Conservation (phyloP, 2,329 filamentous ascomycete genomes). For the Ploettnerulaceae sp. region DNA sequence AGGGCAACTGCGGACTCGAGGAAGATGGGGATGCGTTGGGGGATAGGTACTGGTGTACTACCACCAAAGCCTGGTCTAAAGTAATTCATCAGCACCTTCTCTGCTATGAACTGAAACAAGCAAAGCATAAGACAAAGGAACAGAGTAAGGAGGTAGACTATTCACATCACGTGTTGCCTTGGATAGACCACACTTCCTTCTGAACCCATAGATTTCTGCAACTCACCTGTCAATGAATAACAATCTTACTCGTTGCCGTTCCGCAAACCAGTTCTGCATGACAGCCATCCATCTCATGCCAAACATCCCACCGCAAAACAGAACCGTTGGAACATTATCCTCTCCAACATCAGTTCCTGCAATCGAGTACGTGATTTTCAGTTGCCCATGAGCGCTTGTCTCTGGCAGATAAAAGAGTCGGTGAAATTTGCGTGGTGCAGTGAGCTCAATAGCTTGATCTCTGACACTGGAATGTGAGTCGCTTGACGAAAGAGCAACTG, state of each 20-base stretch:
- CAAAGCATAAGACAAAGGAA: too few relatives aligned
- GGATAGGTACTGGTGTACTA: conserved; percentile 37
- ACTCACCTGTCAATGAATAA: conserved; percentile 38
- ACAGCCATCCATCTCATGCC: conserved; percentile 33
- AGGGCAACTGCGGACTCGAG: conserved; percentile 39
- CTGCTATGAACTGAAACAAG: too few relatives aligned
- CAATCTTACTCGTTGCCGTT: conserved; percentile 34
- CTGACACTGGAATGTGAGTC: neutral
- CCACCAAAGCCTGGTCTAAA: conserved; percentile 43
- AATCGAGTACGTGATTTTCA: conserved; percentile 29
- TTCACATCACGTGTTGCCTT: too few relatives aligned
- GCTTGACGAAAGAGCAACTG: neutral
- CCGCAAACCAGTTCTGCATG: conserved; percentile 31
- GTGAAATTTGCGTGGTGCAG: conserved; percentile 27
- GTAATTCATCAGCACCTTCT: too few relatives aligned
- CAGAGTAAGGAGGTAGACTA: too few relatives aligned
- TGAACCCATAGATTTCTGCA: neutral
- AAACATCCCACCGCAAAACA: conserved; percentile 40
- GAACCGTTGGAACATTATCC: conserved; percentile 31
- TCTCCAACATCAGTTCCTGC: conserved; percentile 24
- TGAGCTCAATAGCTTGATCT: conserved; percentile 16
- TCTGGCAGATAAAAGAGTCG: conserved; percentile 25
- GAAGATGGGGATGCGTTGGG: conserved; percentile 37
- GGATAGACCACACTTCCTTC: too few relatives aligned
- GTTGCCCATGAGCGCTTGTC: conserved; percentile 20